Conservation (phyloP, 768 basidiomycete species). For the Pholiota molesta region DNA sequence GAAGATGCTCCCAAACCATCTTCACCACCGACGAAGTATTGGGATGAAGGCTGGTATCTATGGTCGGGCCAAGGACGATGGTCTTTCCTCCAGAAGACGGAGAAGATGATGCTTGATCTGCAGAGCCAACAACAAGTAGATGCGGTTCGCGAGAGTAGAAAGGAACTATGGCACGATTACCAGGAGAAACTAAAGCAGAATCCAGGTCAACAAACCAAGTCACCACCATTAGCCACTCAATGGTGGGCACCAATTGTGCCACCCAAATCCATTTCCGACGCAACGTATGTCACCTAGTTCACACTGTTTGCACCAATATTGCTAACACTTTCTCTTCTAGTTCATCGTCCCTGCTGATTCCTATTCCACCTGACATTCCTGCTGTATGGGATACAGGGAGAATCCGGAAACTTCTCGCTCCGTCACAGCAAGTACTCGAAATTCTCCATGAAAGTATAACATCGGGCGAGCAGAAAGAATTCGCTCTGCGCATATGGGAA, state of each 20-base stretch:
- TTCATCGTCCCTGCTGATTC: slow-evolving; percentile 55
- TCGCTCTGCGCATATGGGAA: slow-evolving; percentile 62
- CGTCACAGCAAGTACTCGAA: slow-evolving; percentile 52
- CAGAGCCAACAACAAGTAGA: slow-evolving; percentile 50
- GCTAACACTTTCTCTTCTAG: slow-evolving; percentile 29
- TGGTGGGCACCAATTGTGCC: slow-evolving; percentile 47
- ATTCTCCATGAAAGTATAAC: slow-evolving; percentile 56
- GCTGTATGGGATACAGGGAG: slow-evolving; percentile 48
- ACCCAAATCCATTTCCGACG: slow-evolving; percentile 42
- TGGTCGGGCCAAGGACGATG: slow-evolving; percentile 62
- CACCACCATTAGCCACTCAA: slow-evolving; percentile 18
- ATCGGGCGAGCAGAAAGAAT: slow-evolving; percentile 60
- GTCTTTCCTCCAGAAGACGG: slow-evolving; percentile 57
- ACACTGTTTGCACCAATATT: slow-evolving; percentile 5
- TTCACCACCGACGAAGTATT: slow-evolving; percentile 49
- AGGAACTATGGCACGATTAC: slow-evolving; percentile 53
- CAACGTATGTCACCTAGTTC: slow-evolving; percentile 32
- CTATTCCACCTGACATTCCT: slow-evolving; percentile 58
- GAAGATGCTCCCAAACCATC: slow-evolving; percentile 30
- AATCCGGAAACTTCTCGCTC: slow-evolving; percentile 58
- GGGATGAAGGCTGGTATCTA: slow-evolving; percentile 79
- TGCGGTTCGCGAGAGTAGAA: slow-evolving; percentile 39
- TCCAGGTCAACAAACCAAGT: slow-evolving; percentile 9
- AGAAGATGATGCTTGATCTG: slow-evolving; percentile 62
- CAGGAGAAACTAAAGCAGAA: slow-evolving; percentile 44